Percentiles rank a stretch among this genome's conserved stretches.
Evolutionary conservation across 495 filamentous ascomycete genomes (phyloP).

Genomic region (Jackrogersella multiformis): DNA sequence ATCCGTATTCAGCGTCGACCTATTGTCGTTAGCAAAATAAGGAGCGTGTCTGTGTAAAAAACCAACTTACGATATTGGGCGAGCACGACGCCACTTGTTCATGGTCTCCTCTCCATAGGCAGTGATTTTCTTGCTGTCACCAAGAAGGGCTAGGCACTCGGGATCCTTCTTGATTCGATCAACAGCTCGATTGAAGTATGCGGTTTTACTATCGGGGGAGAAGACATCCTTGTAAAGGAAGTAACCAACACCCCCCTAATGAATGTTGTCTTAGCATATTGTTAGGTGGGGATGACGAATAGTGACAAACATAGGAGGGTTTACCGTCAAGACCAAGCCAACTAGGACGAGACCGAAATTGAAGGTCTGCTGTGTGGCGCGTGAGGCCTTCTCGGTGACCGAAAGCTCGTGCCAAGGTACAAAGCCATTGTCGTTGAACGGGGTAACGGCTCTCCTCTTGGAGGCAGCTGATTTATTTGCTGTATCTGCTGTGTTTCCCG

Average conservation of each 20-base stretch:
- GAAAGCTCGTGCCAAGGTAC: conserved; percentile 83
- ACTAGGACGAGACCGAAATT: conserved; percentile 82
- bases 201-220: conserved; percentile 81
- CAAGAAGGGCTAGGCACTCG: conserved; percentile 77
- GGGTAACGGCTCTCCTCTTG: conserved; percentile 72
- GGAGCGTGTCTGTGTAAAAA: background rate
- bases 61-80: conserved; percentile 77
- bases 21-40: conserved; percentile 45
- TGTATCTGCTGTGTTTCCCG: no score
- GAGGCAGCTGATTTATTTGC: conserved; percentile 31
- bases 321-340: conserved; percentile 78
- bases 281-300: background rate
- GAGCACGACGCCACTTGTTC: conserved; percentile 84
- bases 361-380: conserved; percentile 89
- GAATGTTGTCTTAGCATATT: conserved; percentile 23
- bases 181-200: conserved; percentile 89
- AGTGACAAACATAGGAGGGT: conserved; percentile 21
- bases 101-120: conserved; percentile 85
- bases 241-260: conserved; percentile 76
- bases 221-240: conserved; percentile 89
- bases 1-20: conserved; percentile 74
- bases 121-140: conserved; percentile 75
- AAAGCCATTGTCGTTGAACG: conserved; percentile 82
- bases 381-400: conserved; percentile 77
- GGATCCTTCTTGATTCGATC: conserved; percentile 78